Evolutionary conservation across 1,284 basidiomycete species (phyloP), one percentile per base, ranked within the genome.

Genomic region (Ganoderma meredithae): DNA sequence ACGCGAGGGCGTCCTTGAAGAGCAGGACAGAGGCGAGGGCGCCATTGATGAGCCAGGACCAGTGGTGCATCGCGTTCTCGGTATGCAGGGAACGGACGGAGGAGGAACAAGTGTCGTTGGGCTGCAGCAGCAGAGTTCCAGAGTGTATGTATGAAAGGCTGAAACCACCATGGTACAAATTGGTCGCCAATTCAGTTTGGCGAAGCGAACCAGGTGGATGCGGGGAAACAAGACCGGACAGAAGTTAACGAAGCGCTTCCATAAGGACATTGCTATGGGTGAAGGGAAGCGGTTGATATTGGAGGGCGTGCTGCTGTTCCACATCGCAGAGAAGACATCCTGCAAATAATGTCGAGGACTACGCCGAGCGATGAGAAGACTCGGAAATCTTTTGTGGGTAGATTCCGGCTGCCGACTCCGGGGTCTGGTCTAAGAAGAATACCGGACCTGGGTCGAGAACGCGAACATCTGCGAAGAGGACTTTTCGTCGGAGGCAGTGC

Each of bases 21-120:
- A 62, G 59, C 31, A 63, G 8, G 7, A n/a, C 44, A 55, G 60
- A 40, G 19, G 66, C 5, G 52, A 62, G 31, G 12, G 36, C 33
- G 40, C 49, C 31, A 49, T 31, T 31, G 3, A 67, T 44, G 56
- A 68, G 52, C 43, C 25, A 36, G 40, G 59, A 47, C 63, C 61
- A 55, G 43, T 31, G 33, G 43, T 65, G 60, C 67, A 69, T 69
- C 25, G 6, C 1, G 33, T 12, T 27, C 25, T 52, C 36, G 13
- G 25, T 6, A 47, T 47, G n/a, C 5, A 7, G 10, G 9, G 13
- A 25, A 8, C 12, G 9, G 27, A 52, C 49, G 22, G 13, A 2
- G 12, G 49, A 22, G 27, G 12, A 9, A 13, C 0, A 25, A 12
- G 27, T 52, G 12, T 3, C 49, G 1, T 47, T 4, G 19, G n/a